Base-by-base conservation (phyloP, 441 rosid genomes). In the Syzygium syzygioides region DNA sequence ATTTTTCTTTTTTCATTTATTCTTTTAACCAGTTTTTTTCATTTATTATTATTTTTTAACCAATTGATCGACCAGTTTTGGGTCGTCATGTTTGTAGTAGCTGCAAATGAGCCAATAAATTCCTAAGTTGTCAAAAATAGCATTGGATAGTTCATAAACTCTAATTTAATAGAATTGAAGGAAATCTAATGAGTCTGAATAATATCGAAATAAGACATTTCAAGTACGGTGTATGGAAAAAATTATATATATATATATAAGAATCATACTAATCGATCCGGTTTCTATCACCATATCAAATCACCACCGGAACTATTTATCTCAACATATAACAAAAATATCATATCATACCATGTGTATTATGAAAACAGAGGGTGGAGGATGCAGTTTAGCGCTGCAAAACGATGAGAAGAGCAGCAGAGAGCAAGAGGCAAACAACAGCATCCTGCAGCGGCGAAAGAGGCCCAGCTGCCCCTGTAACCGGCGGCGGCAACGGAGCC, bases 121-220 rank as follows among this genome's bases (percentile, higher is more conserved):
- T 71, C 80, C 11, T 34, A 34, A 71, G 50, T 2, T 71, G 28
- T 50, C 50, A 71, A 37, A 71, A 71, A 19, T 19, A 34, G 48
- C 50, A 20, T 68, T 14, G 0, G 79, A 32, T 12, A 32, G 12
- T 66, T 66, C 34, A n/a, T 0, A 68, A 68, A 0, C 79, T 19
- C 79, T 9, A 34, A 28, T 10, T 68, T 68, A 19, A 68, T 4
- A 7, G 11, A 57, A 57, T 23, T 28, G 14, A 57, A 14, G 0
- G n/a, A 19, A 71, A 37, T 37, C 50, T 37, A 37, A 18, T 1
- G 17, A 71, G 1, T 11, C 0, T 1, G 3, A 37, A 32, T 32
- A 20, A 0, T 9, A 19, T 19, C 14, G 1, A 68, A 34, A 26
- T 1, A 18, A 66, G 79, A 5, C 1, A 32, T 0, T 30, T 0